These are phyloP conservation scores for Piloderma croceum DNA, from an alignment of 768 basidiomycete genomes.

Conservation along the genomic window DNA sequence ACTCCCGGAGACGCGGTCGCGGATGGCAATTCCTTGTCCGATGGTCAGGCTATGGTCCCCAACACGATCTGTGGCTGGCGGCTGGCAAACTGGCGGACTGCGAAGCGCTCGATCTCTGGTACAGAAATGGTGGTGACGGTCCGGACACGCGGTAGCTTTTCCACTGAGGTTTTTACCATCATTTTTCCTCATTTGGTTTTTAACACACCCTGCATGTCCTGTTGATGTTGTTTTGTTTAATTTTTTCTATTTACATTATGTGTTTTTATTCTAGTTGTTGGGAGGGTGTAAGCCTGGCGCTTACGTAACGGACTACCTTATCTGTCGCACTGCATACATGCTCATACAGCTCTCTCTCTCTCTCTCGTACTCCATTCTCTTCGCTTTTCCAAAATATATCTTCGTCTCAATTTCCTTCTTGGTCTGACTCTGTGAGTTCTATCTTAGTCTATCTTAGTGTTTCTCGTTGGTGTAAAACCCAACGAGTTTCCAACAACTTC, in stretches of 20 bases:
- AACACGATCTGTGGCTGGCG: slow-evolving; percentile 26
- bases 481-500: neutral
- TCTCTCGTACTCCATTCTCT: neutral
- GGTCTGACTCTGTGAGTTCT: too few relatives aligned
- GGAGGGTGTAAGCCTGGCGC: neutral
- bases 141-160: neutral
- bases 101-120: slow-evolving; percentile 17
- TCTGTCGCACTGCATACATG: neutral
- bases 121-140: neutral
- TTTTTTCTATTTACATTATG: neutral
- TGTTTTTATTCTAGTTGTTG: neutral
- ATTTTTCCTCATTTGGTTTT: neutral
- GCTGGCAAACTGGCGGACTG: slow-evolving; percentile 17
- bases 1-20: slow-evolving; percentile 16
- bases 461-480: neutral
- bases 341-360: neutral
- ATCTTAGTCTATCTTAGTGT: neutral
- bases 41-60: slow-evolving; percentile 26
- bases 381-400: neutral
- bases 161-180: neutral
- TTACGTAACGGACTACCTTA: neutral
- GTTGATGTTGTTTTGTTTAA: neutral
- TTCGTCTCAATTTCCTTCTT: too few relatives aligned
- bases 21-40: slow-evolving; percentile 27
- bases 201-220: neutral